Conservation (phyloP, 345 rosid genomes). For the Excoecaria agallocha region DNA sequence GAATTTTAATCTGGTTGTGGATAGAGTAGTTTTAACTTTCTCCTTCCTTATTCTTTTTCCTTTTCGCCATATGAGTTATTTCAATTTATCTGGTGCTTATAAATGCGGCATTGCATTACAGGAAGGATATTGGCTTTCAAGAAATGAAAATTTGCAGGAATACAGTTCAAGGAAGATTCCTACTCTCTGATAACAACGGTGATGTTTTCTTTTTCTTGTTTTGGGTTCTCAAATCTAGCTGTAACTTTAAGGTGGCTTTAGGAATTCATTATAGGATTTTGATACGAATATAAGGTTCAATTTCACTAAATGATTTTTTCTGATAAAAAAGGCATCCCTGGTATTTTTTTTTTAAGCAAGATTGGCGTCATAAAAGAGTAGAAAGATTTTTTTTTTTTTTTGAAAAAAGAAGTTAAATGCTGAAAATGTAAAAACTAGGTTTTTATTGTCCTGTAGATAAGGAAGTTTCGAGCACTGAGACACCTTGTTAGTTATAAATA, state of each 20-base stretch:
- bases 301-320: not conserved
- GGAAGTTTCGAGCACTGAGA: not conserved
- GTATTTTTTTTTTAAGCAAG: not conserved
- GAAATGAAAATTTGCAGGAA: slow-evolving; percentile 55
- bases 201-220: not conserved
- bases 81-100: not conserved
- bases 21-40: not conserved
- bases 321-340: not conserved
- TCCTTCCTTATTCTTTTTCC: not conserved
- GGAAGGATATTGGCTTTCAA: slow-evolving; percentile 61
- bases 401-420: not conserved
- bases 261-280: not conserved
- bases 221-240: not conserved
- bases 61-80: not conserved
- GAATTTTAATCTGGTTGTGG: not conserved
- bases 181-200: slow-evolving; percentile 85
- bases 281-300: not conserved
- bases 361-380: not conserved
- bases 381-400: not conserved
- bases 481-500: not conserved
- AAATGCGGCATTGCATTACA: slow-evolving; percentile 6
- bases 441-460: not conserved
- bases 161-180: slow-evolving; percentile 81
- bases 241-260: not conserved
- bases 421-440: not conserved